These are phyloP conservation scores for Penicillium macrosclerotiorum DNA, from an alignment of 495 filamentous ascomycete species.

Conservation along the genomic window DNA sequence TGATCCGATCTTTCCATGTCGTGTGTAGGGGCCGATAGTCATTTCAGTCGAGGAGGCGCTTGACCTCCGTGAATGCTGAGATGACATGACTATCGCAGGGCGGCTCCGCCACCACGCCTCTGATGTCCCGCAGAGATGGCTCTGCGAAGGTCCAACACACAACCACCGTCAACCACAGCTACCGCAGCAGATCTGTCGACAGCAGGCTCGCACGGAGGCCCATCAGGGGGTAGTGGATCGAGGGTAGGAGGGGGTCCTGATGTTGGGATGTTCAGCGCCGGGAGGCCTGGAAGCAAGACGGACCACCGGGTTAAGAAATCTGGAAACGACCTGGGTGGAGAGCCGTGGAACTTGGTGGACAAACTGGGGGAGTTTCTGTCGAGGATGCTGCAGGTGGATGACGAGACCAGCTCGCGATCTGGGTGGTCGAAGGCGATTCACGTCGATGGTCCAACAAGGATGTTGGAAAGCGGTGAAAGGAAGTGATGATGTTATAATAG, in stretches of 20 bases:
- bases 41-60: slow-evolving; percentile 52
- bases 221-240: slow-evolving; percentile 33
- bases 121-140: slow-evolving; percentile 10
- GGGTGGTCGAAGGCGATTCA: not conserved
- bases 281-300: slow-evolving; percentile 17
- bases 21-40: slow-evolving; percentile 71
- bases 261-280: slow-evolving; percentile 6
- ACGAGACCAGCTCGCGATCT: not conserved
- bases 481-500: slow-evolving; percentile 11
- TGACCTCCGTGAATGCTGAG: slow-evolving; percentile 43
- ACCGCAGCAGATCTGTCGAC: slow-evolving; percentile 35
- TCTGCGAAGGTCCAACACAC: slow-evolving; percentile 5
- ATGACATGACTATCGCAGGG: slow-evolving; percentile 34
- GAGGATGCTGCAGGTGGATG: slow-evolving; percentile 1
- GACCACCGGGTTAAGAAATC: slow-evolving; percentile 10
- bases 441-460: slow-evolving; percentile 5
- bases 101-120: slow-evolving; percentile 10
- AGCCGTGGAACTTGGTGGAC: slow-evolving; percentile 14
- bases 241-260: no score
- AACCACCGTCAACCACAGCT: slow-evolving; percentile 40
- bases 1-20: slow-evolving; percentile 84
- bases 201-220: slow-evolving; percentile 24
- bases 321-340: slow-evolving; percentile 7
- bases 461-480: slow-evolving; percentile 32
- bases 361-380: slow-evolving; percentile 1